Percentiles rank a stretch among this genome's conserved stretches.
These are phyloP conservation scores for Stachybotrys echinatus DNA, from an alignment of 2,329 filamentous ascomycete species.

Conservation along the genomic window DNA sequence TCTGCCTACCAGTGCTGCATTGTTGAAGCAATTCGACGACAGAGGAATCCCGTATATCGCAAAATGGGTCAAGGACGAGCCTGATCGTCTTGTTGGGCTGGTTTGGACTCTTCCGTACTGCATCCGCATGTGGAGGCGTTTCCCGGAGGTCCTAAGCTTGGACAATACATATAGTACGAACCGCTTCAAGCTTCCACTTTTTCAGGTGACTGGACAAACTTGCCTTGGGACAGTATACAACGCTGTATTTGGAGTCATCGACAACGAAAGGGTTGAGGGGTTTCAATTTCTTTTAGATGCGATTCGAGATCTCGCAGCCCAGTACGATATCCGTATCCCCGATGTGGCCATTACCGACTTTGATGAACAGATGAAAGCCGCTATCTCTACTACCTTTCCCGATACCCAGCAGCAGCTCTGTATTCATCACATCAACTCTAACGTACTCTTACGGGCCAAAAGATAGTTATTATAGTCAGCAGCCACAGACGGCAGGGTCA, in stretches of 20 bases:
- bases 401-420: not conserved
- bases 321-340: not conserved
- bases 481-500: too few species aligned
- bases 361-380: not conserved
- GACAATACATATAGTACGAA: conserved; percentile 8
- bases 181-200: conserved; percentile 5
- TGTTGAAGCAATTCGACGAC: conserved; percentile 12
- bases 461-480: too few species aligned
- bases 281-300: conserved; percentile 2
- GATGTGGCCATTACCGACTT: conserved; percentile 1
- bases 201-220: conserved; percentile 6
- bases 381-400: not conserved
- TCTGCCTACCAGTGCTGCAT: conserved; percentile 6
- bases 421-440: conserved; percentile 6
- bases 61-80: conserved; percentile 9
- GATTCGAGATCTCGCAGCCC: not conserved
- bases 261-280: conserved; percentile 3
- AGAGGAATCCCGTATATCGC: conserved; percentile 9
- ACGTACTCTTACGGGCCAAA: conserved; percentile 5
- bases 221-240: conserved; percentile 4
- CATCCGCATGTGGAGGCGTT: conserved; percentile 6
- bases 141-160: conserved; percentile 4
- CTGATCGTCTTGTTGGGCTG: conserved; percentile 8
- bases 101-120: conserved; percentile 5
- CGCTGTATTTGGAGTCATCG: conserved; percentile 3